Evolutionary conservation across 129 eudicot species (phyloP), one percentile per base, ranked within the genome.

Genomic region (Ambrosia artemisiifolia): DNA sequence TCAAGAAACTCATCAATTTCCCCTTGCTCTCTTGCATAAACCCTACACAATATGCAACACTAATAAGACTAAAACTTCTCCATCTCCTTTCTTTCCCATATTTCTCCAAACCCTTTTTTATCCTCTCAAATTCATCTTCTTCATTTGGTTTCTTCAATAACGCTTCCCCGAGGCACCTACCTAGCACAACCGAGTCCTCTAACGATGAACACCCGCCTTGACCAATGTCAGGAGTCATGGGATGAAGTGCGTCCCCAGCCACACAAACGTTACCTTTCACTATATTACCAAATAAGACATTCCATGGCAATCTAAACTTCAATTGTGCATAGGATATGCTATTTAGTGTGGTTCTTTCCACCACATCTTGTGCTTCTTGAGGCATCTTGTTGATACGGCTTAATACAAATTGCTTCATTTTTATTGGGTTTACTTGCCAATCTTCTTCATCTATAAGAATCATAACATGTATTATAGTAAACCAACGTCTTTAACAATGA

Each of bases 171-270:
- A 90, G 75, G 78, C 91, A 86, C 64, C 88, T 81, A 3, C 85
- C 96, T n/a, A 88, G 88, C 67, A 85, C 75, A 1, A 88, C 73
- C 18, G 88, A 53, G 43, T 91, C 95, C 69, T 91, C 97, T 47
- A 91, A 46, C 4, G 92, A 74, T 9, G 92, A 85, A 63, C 95
- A 82, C 30, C 95, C 97, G 0, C 97, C 95, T 82, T 91, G 97
- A 6, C 90, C 95, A 19, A 85, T 70, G 67, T 91, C 95, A 0
- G 95, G 97, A 48, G 97, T 91, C 95, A 88, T 88, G 24, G 97
- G 97, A 73, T 91, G 97, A 72, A 85, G 86, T 16, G 97, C 97
- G 56, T 91, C 92, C 7, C 95, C 95, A 1, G 83, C 92, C 36
- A 91, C 87, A 76, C 90, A 85, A 57, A 86, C 87, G 42, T 82